These are phyloP conservation scores for Naegleria fowleri DNA, from an alignment of 208 protist species.

Conservation along the genomic window DNA sequence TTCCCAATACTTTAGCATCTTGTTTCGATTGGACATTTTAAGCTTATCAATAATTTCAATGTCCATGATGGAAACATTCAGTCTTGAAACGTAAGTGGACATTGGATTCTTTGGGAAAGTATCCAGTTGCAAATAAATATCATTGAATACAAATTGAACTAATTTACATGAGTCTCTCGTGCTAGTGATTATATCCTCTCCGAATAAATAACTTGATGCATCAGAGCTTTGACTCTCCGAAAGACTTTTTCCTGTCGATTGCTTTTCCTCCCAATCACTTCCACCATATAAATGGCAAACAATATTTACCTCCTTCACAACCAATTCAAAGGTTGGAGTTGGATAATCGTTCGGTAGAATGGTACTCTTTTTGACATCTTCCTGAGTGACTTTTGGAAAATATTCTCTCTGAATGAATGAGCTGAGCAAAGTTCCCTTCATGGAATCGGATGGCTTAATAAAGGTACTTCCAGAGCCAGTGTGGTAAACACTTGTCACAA, in stretches of 20 bases:
- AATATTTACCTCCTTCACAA: neutral
- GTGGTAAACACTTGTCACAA: neutral
- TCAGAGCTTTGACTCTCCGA: neutral
- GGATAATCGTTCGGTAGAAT: neutral
- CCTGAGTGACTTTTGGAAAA: neutral
- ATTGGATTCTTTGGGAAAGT: neutral
- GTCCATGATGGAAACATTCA: neutral
- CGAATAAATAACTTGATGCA: neutral
- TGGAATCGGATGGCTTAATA: neutral
- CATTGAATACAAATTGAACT: neutral
- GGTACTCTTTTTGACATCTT: neutral
- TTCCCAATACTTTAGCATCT: neutral
- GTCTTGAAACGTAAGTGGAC: neutral
- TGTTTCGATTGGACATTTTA: neutral
- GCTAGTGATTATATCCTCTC: neutral
- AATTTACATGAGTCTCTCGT: neutral
- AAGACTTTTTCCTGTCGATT: too few relatives aligned
- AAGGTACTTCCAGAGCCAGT: neutral
- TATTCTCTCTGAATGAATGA: neutral
- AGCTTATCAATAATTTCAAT: conserved; percentile 17
- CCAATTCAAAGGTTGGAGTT: conserved; percentile 6
- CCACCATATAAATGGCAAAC: neutral
- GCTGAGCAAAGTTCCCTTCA: neutral
- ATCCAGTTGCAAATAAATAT: neutral
- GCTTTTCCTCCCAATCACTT: neutral